Conservation (phyloP, 768 basidiomycete genomes). For the Rubroboletus pulcherrimus region DNA sequence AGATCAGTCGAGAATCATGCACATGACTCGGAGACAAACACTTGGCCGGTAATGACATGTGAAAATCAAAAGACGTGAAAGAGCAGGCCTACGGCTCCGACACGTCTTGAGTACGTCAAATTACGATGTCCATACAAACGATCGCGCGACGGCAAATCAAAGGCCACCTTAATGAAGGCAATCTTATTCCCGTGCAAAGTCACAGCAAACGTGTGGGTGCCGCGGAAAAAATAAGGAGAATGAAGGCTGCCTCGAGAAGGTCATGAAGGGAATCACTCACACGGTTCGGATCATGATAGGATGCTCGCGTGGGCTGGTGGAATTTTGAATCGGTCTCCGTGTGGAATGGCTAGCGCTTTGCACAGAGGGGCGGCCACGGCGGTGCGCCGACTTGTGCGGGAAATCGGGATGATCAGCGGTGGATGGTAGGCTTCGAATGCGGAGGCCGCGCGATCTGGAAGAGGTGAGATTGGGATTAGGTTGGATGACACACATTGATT, state of each 20-base stretch:
- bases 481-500: conserved; percentile 17
- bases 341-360: background rate
- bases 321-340: too few relatives aligned
- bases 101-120: conserved; percentile 27
- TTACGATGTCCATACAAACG: conserved; percentile 10
- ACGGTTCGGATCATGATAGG: conserved; percentile 18
- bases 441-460: conserved; percentile 24
- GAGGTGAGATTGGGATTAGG: conserved; percentile 23
- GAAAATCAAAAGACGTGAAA: conserved; percentile 21
- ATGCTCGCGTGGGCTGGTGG: background rate
- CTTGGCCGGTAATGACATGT: conserved; percentile 19
- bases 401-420: conserved; percentile 16
- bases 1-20: conserved; percentile 2
- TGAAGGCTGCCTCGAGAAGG: conserved; percentile 6
- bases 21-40: background rate
- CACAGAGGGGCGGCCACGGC: background rate
- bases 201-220: conserved; percentile 3
- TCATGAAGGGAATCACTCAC: conserved; percentile 7
- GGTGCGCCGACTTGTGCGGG: conserved; percentile 16
- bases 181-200: conserved; percentile 22
- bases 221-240: conserved; percentile 5
- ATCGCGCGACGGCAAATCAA: conserved; percentile 20
- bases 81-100: conserved; percentile 20
- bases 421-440: conserved; percentile 9
- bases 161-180: conserved; percentile 18